phyloP scores from a whole-genome alignment of 805 yeast genomes.

The Suhomyces emberorum region DNA sequence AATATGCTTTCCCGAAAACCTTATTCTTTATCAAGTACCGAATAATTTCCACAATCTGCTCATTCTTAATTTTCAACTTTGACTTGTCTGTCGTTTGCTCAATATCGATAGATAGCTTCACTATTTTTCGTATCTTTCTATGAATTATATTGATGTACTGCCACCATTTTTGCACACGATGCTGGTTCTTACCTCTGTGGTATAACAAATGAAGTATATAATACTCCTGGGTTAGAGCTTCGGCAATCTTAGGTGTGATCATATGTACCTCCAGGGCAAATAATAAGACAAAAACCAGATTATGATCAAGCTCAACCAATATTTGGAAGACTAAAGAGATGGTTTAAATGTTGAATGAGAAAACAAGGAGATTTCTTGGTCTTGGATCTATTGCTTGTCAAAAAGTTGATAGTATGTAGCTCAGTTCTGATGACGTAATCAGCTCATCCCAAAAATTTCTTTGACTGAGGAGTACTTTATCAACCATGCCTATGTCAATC shows the following conservation, averaged over 20 bases:
- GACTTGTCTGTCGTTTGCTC: slow-evolving; percentile 11
- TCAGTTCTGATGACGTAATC: slow-evolving; percentile 3
- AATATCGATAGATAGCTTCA: slow-evolving; percentile 25
- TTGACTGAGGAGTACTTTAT: too few species aligned
- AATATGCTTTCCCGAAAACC: slow-evolving; percentile 48
- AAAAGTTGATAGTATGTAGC: too few species aligned
- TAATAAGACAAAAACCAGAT: too few species aligned
- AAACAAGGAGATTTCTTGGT: too few species aligned
- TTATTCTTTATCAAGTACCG: slow-evolving; percentile 32
- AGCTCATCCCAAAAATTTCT: slow-evolving; percentile 4
- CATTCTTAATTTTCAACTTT: slow-evolving; percentile 3
- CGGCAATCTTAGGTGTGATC: neutral
- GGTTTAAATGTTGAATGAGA: too few species aligned
- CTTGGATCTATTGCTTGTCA: too few species aligned
- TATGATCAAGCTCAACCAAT: too few species aligned
- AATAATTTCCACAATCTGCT: slow-evolving; percentile 12
- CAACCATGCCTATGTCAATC: slow-evolving; percentile 1
- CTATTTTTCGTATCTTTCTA: slow-evolving; percentile 46
- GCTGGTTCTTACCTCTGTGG: slow-evolving; percentile 77
- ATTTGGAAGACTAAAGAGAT: too few species aligned
- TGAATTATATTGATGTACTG: slow-evolving; percentile 59
- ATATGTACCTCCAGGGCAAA: too few species aligned
- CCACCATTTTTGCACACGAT: slow-evolving; percentile 76
- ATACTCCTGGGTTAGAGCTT: slow-evolving; percentile 40
- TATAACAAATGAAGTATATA: slow-evolving; percentile 59